Evolutionary conservation across 169 alveolate genomes (phyloP).

Genomic region (Neospora caninum): DNA sequence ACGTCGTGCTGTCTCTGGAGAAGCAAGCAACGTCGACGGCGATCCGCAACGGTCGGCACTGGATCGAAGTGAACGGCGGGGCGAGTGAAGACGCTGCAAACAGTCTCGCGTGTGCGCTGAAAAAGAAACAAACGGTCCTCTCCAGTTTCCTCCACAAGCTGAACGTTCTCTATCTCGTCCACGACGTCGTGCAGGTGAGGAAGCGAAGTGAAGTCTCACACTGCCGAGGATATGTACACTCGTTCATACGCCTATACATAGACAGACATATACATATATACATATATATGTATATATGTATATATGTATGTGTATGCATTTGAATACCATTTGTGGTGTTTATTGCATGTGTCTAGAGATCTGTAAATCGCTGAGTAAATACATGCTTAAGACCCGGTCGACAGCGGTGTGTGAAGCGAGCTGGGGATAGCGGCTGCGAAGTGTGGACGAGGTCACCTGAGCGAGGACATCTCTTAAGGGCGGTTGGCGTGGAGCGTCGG

Average conservation of each 20-base stretch:
- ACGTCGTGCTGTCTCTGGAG: constrained; percentile 21
- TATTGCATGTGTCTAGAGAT: too few species aligned
- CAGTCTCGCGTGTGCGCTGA: constrained; percentile 10
- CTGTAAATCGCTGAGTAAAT: too few species aligned
- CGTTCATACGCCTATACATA: background rate
- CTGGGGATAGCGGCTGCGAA: too few species aligned
- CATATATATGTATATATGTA: background rate
- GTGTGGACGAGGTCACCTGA: too few species aligned
- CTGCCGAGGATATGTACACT: too few species aligned
- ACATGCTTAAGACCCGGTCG: too few species aligned
- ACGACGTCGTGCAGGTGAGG: constrained; percentile 39
- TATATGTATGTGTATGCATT: background rate
- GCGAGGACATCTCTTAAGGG: too few species aligned
- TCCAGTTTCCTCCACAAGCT: constrained; percentile 8
- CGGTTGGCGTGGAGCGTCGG: too few species aligned
- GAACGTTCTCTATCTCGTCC: constrained; percentile 44
- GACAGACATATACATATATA: background rate
- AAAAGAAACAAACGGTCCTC: background rate
- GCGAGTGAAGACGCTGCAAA: background rate
- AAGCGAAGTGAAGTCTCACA: too few species aligned
- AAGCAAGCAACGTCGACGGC: constrained; percentile 30
- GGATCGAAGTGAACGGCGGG: constrained; percentile 41
- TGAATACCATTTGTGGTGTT: background rate
- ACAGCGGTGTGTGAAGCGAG: too few species aligned
- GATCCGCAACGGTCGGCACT: constrained; percentile 46